These are phyloP conservation scores for Nymphaea thermarum DNA, from an alignment of 164 flowering plant genomes.

Conservation along the genomic window DNA sequence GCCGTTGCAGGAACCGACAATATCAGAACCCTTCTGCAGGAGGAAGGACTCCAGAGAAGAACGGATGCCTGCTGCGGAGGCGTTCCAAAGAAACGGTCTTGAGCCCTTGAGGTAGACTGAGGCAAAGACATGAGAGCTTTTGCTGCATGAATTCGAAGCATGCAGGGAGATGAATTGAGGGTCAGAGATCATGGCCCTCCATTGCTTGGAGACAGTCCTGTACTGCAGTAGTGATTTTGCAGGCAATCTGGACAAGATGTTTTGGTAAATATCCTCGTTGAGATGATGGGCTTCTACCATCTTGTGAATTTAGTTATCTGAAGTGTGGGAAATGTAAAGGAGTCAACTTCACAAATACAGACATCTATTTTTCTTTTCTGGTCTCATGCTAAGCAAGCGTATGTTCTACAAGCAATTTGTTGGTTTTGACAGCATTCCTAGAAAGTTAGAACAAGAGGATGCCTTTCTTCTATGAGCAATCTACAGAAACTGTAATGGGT, in stretches of 20 bases:
- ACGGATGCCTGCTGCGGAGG: not conserved
- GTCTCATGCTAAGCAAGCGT: too few relatives aligned
- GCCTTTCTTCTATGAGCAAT: too few relatives aligned
- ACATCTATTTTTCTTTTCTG: too few relatives aligned
- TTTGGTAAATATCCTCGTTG: not conserved
- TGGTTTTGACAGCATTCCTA: too few relatives aligned
- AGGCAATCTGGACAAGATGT: not conserved
- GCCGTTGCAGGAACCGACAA: not conserved
- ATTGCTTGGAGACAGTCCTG: not conserved
- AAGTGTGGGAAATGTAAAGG: not conserved
- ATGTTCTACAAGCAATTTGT: too few relatives aligned
- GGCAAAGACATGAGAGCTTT: not conserved
- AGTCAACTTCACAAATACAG: too few relatives aligned
- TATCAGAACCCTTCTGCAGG: not conserved
- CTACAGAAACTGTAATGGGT: too few relatives aligned
- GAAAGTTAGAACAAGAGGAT: too few relatives aligned
- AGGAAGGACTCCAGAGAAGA: not conserved
- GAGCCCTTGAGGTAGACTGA: not conserved
- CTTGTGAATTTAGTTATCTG: not conserved
- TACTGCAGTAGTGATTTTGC: not conserved
- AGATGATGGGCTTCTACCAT: not conserved
- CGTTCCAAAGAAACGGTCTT: not conserved
- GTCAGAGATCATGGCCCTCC: not conserved
- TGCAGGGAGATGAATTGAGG: not conserved
- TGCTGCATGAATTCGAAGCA: not conserved